phyloP scores from a whole-genome alignment of 768 basidiomycete species.

The Plicaturopsis crispa region DNA sequence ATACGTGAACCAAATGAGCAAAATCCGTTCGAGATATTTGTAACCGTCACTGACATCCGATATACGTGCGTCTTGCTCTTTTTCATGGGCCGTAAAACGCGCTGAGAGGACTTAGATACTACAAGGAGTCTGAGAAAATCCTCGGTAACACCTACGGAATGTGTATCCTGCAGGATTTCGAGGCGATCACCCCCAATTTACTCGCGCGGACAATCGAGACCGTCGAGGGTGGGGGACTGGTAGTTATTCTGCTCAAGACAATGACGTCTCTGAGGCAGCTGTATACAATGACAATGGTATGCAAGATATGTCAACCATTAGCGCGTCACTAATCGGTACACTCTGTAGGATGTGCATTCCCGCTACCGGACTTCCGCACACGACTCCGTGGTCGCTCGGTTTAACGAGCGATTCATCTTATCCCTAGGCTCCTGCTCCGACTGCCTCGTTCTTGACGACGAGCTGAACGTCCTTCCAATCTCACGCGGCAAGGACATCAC shows the following conservation, averaged over 20 bases:
- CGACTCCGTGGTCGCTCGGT: conserved; percentile 83
- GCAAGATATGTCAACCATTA: too few relatives aligned
- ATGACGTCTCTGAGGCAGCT: conserved; percentile 91
- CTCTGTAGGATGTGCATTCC: conserved; percentile 89
- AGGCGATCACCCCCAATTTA: conserved; percentile 95
- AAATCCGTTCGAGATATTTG: conserved; percentile 96
- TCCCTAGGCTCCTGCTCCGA: conserved; percentile 91
- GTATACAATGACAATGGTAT: conserved; percentile 82
- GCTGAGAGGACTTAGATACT: conserved; percentile 51
- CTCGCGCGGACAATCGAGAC: conserved; percentile 97
- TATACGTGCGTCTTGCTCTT: conserved; percentile 64
- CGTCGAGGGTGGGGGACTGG: conserved; percentile 89
- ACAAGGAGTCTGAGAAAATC: conserved; percentile 95
- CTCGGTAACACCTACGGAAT: conserved; percentile 97
- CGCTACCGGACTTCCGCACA: conserved; percentile 91
- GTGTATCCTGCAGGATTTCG: conserved; percentile 95
- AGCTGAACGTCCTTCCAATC: conserved; percentile 94
- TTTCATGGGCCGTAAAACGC: too few relatives aligned
- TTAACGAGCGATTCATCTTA: conserved; percentile 98
- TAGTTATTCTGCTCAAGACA: conserved; percentile 87
- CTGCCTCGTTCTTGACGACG: conserved; percentile 93
- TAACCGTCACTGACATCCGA: conserved; percentile 97
- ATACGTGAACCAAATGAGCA: conserved; percentile 92
- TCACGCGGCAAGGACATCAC: conserved; percentile 91
- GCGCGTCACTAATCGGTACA: too few relatives aligned